phyloP scores from a whole-genome alignment of 176 grass and related monocot genomes.

The Secale cereale region DNA sequence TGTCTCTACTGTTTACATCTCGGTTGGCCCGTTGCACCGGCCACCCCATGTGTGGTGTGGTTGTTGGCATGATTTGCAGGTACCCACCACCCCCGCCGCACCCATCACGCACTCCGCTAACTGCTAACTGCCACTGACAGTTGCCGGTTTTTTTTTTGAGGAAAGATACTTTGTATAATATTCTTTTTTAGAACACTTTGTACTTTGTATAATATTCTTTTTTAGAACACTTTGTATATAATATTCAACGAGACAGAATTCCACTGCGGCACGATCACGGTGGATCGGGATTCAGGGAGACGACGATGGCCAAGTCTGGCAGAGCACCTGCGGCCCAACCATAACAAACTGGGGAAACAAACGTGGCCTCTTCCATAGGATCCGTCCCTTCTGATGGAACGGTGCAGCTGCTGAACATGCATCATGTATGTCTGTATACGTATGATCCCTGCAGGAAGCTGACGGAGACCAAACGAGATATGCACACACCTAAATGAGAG shows the following conservation, averaged over 20 bases:
- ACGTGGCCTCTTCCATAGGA: not conserved
- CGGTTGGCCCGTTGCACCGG: not conserved
- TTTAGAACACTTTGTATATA: too few species aligned
- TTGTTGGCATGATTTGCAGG: conserved; percentile 8
- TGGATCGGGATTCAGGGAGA: not conserved
- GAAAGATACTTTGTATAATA: too few species aligned
- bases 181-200: too few species aligned
- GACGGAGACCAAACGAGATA: not conserved
- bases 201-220: too few species aligned
- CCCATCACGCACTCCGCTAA: conserved; percentile 26
- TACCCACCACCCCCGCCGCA: not conserved
- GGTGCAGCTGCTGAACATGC: too few species aligned
- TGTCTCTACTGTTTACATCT: not conserved
- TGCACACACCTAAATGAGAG: too few species aligned
- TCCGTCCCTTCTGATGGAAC: not conserved
- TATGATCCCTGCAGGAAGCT: not conserved
- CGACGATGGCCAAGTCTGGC: not conserved
- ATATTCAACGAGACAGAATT: not conserved
- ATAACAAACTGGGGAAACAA: not conserved
- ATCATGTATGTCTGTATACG: too few species aligned
- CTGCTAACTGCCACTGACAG: conserved; percentile 32
- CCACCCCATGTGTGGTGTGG: conserved; percentile 25
- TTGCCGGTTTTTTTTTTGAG: conserved; percentile 1
- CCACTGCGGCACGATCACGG: not conserved
- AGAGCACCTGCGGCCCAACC: not conserved